Evolutionary conservation across 1,284 basidiomycete genomes (phyloP), one percentile per base, ranked within the genome.

Genomic region (Boletus semigastroideus): DNA sequence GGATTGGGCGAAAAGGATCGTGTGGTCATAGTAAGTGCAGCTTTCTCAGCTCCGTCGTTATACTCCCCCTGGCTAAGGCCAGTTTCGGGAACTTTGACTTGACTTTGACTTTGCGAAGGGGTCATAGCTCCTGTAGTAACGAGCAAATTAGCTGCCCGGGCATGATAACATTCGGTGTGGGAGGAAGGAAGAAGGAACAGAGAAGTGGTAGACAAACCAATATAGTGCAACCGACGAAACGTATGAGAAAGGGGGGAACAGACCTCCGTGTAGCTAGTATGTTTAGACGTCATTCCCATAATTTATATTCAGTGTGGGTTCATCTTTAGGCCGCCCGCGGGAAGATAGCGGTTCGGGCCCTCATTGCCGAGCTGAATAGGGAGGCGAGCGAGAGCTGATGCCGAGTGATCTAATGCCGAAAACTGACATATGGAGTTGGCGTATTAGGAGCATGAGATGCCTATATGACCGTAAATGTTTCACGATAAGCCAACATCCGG

Each of bases 1-100:
- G 81, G 4, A 13, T 37, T 19, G 10, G 53, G 36, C 2, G 47
- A 42, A 3, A 39, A 6, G 12, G 31, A 39, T 37, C 9, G 17
- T 2, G 31, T 11, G 3, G 11, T n/a, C 7, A 41, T n/a, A 5
- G 27, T n/a, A 42, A 20, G 16, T 13, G 17, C 11, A 11, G 6
- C 30, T 0, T 33, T 31, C 16, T 4, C 39, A 22, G 12, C 5
- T 7, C 3, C 28, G 3, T 45, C 30, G 4, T 37, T 22, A 31
- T 39, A 38, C 31, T 36, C 22, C 20, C 10, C 20, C 17, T 46
- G 40, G 14, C 6, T 16, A 17, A 37, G n/a, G 12, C 13, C 38
- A 30, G 43, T 22, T 27, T 0, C 14, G 11, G 45, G 46, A 5
- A 28, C 22, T 28, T 42, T 44, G 4, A 7, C 22, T 17, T 37